These are phyloP conservation scores for Beta vulgaris DNA, from an alignment of 148 eudicot genomes.

Conservation along the genomic window DNA sequence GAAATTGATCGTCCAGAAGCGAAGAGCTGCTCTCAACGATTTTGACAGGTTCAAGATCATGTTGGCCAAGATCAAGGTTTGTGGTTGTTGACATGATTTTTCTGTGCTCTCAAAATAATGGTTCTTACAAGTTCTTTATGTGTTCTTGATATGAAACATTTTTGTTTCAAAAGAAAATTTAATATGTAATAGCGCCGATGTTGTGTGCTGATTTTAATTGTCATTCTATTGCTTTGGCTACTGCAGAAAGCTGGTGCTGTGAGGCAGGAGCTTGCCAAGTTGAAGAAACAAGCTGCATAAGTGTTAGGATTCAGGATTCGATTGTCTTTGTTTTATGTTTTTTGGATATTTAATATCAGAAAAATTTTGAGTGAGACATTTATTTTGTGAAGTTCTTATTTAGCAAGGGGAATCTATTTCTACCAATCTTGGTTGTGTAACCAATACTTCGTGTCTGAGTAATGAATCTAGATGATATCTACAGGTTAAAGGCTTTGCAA, in stretches of 20 bases:
- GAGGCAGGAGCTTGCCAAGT: conserved; percentile 63
- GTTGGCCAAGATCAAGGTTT: conserved; percentile 72
- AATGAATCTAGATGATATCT: conserved; percentile 2
- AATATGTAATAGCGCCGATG: no score
- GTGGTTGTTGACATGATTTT: conserved; percentile 1
- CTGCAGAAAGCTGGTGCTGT: conserved; percentile 67
- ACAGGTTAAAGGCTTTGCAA: not conserved
- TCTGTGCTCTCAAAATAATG: not conserved
- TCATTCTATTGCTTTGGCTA: not conserved
- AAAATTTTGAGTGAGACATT: conserved; percentile 11
- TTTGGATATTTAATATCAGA: not conserved
- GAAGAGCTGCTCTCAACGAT: conserved; percentile 63
- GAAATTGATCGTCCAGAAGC: conserved; percentile 60
- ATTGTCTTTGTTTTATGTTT: not conserved
- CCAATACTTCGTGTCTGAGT: conserved; percentile 13
- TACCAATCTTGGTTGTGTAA: conserved; percentile 7
- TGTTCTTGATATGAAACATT: no score
- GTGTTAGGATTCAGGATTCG: conserved; percentile 24
- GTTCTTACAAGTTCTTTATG: no score
- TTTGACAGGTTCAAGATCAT: conserved; percentile 71
- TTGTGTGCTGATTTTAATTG: not conserved
- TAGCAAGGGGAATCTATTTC: not conserved
- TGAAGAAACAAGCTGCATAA: conserved; percentile 50
- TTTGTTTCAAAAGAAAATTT: no score
- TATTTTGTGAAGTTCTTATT: not conserved